phyloP scores from a whole-genome alignment of 2,329 filamentous ascomycete species.

The Sarocladium brachiariae region DNA sequence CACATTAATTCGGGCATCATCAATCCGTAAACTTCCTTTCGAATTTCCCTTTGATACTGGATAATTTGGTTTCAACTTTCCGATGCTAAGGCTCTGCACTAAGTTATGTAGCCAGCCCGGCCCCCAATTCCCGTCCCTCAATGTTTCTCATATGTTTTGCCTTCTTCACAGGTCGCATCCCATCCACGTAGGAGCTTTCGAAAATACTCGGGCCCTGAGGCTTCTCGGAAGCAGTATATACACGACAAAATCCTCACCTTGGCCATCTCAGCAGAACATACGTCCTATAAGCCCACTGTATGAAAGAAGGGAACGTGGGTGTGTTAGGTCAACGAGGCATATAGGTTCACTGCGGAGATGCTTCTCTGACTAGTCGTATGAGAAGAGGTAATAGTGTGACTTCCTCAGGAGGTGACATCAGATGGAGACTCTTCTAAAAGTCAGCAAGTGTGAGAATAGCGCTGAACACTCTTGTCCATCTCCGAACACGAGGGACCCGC shows the following conservation, averaged over 20 bases:
- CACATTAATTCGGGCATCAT: too few species aligned
- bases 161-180: constrained; percentile 20
- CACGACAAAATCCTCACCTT: constrained; percentile 34
- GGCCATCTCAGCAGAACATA: too few species aligned
- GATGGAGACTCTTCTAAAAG: constrained; percentile 19
- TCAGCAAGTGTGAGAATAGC: constrained; percentile 21
- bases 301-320: too few species aligned
- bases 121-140: constrained; percentile 19
- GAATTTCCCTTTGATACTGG: too few species aligned
- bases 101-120: constrained; percentile 23
- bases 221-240: constrained; percentile 24
- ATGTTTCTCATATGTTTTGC: constrained; percentile 21
- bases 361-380: constrained; percentile 15
- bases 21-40: too few species aligned
- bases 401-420: constrained; percentile 21
- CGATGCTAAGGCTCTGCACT: constrained; percentile 10
- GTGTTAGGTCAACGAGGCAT: constrained; percentile 21
- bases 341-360: constrained; percentile 14
- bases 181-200: constrained; percentile 20
- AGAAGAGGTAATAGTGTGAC: constrained; percentile 20
- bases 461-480: constrained; percentile 24
- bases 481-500: constrained; percentile 23
- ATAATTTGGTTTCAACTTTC: too few species aligned
- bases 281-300: too few species aligned
- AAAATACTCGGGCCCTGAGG: constrained; percentile 23